Percentiles rank a stretch among this genome's conserved stretches.
phyloP scores from a whole-genome alignment of 169 alveolate species.

The Theileria luwenshuni region DNA sequence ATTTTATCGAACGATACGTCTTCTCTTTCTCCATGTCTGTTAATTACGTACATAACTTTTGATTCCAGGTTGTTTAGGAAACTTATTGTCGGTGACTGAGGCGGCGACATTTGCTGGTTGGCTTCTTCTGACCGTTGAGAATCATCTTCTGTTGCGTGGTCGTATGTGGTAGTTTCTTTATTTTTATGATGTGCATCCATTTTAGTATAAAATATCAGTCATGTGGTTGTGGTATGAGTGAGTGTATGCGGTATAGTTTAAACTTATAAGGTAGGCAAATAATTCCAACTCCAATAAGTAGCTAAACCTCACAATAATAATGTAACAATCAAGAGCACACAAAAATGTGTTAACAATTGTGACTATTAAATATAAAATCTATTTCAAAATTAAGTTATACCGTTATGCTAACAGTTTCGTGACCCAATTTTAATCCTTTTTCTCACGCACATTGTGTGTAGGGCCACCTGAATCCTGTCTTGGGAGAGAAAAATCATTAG shows the following conservation, averaged over 20 bases:
- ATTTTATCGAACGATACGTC: constrained; percentile 83
- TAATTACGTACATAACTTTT: constrained; percentile 82
- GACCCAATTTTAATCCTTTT: not conserved
- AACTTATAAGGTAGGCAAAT: not conserved
- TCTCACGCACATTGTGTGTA: constrained; percentile 8
- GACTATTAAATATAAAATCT: not conserved
- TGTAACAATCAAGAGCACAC: not conserved
- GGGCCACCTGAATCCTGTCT: not conserved
- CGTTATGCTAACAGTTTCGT: not conserved
- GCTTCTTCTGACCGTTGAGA: constrained; percentile 13
- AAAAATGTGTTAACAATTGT: not conserved
- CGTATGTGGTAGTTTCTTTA: constrained; percentile 5
- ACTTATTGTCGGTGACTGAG: not conserved
- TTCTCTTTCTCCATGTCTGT: constrained; percentile 84
- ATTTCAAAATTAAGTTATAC: not conserved
- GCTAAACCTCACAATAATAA: constrained; percentile 6
- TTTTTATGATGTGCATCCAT: constrained; percentile 29
- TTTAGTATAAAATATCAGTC: constrained; percentile 1
- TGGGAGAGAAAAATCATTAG: not conserved
- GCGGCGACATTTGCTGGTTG: not conserved
- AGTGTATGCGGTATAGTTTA: constrained; percentile 12
- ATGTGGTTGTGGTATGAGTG: not conserved
- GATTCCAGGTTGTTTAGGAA: constrained; percentile 28
- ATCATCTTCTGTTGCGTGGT: constrained; percentile 5
- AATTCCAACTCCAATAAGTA: not conserved